Base-by-base conservation (phyloP, 2,329 filamentous ascomycete species). In the Periglandula ipomoeae region DNA sequence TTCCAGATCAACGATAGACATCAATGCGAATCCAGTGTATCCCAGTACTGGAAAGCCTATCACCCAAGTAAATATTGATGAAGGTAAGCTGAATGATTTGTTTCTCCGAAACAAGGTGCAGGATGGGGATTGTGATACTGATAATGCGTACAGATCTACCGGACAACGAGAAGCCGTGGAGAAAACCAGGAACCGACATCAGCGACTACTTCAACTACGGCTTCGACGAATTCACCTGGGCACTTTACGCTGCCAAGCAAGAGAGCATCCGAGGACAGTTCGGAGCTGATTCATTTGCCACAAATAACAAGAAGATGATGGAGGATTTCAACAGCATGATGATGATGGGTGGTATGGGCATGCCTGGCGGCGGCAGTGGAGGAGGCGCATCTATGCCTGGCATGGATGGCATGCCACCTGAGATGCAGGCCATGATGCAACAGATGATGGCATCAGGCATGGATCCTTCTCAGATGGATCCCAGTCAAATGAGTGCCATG, bases 151-250 rank as follows among this genome's bases (percentile, higher is more conserved):
- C 52, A 77, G 81, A 85, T 59, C 78, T 90, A 19, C 76, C 81
- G 34, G 84, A 87, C 7, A 88, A 89, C 59, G 87, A 90, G 54
- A 97, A 96, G 66, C 90, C 91, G 17, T 98, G 93, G 93, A 84
- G 93, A 40, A 84, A 90, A 55, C 93, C 93, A 0, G 93, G 93
- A 42, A 90, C 91, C 10, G 93, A 98, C 61, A 81, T 95, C 48
- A 93, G 87, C 51, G 93, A 98, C 65, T 97, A 95, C 70, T 97
- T 97, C 79, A 97, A 97, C 72, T 97, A 97, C 68, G 91, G 91
- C 50, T 97, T 97, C 62, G 91, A 97, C 69, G 91, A 97, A 67
- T 97, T 96, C 67, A 95, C 90, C 1, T 98, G 93, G 93, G 87
- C 90, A 5, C 79, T 90, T 47, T 98, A 98, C 65, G 89, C 90